Conservation (phyloP, 345 rosid species). For the Pistacia atlantica region DNA sequence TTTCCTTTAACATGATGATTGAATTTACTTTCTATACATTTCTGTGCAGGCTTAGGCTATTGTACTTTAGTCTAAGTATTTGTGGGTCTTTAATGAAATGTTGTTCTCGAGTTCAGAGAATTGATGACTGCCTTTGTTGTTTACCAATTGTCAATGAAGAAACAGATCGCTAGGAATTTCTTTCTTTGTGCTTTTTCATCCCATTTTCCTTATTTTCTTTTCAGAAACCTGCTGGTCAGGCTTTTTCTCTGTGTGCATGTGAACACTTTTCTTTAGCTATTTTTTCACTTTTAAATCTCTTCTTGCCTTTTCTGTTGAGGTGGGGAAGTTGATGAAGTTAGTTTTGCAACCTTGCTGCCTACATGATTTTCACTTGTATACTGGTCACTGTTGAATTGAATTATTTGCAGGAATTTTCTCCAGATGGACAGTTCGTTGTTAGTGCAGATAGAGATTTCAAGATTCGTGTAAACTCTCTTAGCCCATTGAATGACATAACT, state of each 20-base stretch:
- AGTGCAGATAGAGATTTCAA: constrained; percentile 91
- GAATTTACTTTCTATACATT: neutral
- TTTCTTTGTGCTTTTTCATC: neutral
- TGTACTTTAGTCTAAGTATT: neutral
- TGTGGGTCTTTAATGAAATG: neutral
- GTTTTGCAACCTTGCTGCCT: neutral
- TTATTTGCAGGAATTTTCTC: constrained; percentile 78
- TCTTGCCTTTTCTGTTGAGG: neutral
- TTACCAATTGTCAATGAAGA: neutral
- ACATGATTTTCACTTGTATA: constrained; percentile 1
- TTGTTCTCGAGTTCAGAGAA: neutral
- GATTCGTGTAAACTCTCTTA: constrained; percentile 67
- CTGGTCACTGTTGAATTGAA: constrained; percentile 10
- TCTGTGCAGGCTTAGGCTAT: neutral
- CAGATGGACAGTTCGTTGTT: constrained; percentile 70
- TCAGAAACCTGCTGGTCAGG: neutral
- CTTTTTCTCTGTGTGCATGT: neutral
- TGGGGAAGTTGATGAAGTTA: neutral
- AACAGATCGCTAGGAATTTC: neutral
- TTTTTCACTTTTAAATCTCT: neutral
- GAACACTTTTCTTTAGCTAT: neutral
- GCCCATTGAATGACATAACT: constrained; percentile 11
- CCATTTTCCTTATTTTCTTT: neutral
- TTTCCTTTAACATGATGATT: neutral
- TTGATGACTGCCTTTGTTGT: neutral